Base-by-base conservation (phyloP, 768 basidiomycete genomes). In the Hortiboletus campestris region DNA sequence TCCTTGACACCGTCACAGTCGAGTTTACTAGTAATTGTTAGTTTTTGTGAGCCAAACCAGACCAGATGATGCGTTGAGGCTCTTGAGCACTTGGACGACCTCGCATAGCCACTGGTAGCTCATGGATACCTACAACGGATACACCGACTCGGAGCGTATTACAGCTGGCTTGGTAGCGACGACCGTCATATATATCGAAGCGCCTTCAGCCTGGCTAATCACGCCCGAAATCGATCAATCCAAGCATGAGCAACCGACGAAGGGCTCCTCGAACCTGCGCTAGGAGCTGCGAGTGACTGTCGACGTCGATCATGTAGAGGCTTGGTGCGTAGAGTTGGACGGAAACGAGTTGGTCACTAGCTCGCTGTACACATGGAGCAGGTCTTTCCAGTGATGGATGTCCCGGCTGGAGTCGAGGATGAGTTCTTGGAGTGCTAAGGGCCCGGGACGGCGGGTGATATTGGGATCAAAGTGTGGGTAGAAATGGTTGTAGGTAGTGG, bases 391-490 rank as follows among this genome's bases (percentile, higher is more conserved):
- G 28, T 50, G 16, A 11, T 22, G 4, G 6, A 17, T 7, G 13
- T 50, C 28, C 5, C 2, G 17, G 9, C 47, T 32, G 19, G 55
- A 35, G 25, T 60, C 49, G 5, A 67, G 38, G 35, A 63, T 57
- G 46, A 67, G 59, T 28, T 67, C 59, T 46, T 54, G 53, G 35
- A 67, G 65, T 1, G 57, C 54, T 3, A 55, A 36, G n/a, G 40
- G 50, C 8, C 40, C 40, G 1, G 31, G 31, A 7, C 3, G 34
- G 20, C 35, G 7, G 19, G 20, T n/a, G 3, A 17, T 12, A 6
- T 41, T 10, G 20, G 39, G 17, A 12, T 35, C 29, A 41, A 42
- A 34, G 36, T 38, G 11, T 31, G 40, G 35, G 11, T 44, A 17
- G 13, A 34, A 16, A 28, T n/a, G 25, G 4, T 41, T 35, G 44